A percentile compares a stretch with the other conserved stretches of the same genome.
Evolutionary conservation across 768 basidiomycete genomes (phyloP).

Genomic region (Cystobasidium onofrii): DNA sequence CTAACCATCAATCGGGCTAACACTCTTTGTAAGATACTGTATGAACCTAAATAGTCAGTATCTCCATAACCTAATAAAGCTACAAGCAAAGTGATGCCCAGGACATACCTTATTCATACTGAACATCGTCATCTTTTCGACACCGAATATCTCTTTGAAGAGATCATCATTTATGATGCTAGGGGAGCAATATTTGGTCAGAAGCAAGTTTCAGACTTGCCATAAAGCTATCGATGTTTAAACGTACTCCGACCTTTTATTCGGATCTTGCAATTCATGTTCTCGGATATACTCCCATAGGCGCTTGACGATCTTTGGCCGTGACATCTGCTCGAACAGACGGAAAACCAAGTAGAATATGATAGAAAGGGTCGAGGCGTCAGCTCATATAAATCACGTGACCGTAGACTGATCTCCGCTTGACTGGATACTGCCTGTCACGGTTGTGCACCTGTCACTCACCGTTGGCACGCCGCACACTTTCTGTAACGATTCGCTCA

Average conservation of each 20-base stretch:
- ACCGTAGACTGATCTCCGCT: not conserved
- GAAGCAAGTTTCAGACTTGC: too few relatives aligned
- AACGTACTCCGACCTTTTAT: constrained; percentile 15
- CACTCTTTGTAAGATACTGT: constrained; percentile 19
- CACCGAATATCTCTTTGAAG: constrained; percentile 21
- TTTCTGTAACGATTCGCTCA: constrained; percentile 16
- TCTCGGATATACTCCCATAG: constrained; percentile 25
- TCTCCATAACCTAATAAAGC: too few relatives aligned
- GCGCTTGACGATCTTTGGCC: constrained; percentile 22
- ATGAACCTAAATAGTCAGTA: too few relatives aligned
- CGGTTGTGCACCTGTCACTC: not conserved
- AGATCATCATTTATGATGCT: constrained; percentile 9
- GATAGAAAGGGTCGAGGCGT: not conserved
- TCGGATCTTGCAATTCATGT: constrained; percentile 16
- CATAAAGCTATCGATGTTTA: too few relatives aligned
- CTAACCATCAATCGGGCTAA: constrained; percentile 13
- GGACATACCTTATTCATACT: constrained; percentile 19
- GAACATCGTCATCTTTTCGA: constrained; percentile 23
- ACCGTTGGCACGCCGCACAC: constrained; percentile 25
- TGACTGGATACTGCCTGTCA: not conserved
- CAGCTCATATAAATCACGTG: not conserved
- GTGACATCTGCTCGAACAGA: constrained; percentile 14
- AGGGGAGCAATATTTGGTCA: too few relatives aligned
- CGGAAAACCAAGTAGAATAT: not conserved
- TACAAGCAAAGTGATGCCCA: too few relatives aligned